phyloP scores from a whole-genome alignment of 805 yeast species.

The Saccharomyces kudriavzevii region DNA sequence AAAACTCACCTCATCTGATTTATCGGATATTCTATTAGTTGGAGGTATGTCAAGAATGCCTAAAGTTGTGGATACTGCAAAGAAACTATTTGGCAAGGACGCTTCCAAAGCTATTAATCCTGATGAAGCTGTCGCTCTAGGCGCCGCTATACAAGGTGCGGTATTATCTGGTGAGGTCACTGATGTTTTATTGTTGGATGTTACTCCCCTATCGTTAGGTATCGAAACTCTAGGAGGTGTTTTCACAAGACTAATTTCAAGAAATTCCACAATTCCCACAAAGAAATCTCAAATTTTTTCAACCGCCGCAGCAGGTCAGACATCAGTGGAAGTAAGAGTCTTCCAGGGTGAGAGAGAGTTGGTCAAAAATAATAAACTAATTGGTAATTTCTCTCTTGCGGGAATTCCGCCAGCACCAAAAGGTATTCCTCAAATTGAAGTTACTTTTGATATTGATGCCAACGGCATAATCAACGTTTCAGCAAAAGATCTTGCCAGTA shows the following conservation, averaged over 20 bases:
- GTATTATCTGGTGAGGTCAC: slow-evolving; percentile 87
- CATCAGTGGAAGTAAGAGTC: slow-evolving; percentile 90
- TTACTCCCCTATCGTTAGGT: slow-evolving; percentile 77
- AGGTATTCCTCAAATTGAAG: slow-evolving; percentile 73
- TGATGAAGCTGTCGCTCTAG: slow-evolving; percentile 83
- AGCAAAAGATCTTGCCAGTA: slow-evolving; percentile 84
- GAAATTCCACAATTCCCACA: slow-evolving; percentile 91
- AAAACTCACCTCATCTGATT: slow-evolving; percentile 49
- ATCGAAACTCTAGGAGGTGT: slow-evolving; percentile 96
- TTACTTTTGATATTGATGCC: slow-evolving; percentile 89
- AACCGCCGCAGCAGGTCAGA: slow-evolving; percentile 89
- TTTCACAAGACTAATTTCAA: slow-evolving; percentile 74
- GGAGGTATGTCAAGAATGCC: slow-evolving; percentile 90
- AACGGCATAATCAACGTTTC: slow-evolving; percentile 92
- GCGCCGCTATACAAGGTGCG: slow-evolving; percentile 96
- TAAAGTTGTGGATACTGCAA: slow-evolving; percentile 57
- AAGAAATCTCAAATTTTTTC: slow-evolving; percentile 92
- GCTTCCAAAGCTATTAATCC: slow-evolving; percentile 90
- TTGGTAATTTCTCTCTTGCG: slow-evolving; percentile 87
- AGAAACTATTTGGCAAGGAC: slow-evolving; percentile 62
- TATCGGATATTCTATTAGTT: slow-evolving; percentile 65
- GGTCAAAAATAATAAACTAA: slow-evolving; percentile 91
- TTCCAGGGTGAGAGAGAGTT: slow-evolving; percentile 98
- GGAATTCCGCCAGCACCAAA: slow-evolving; percentile 81
- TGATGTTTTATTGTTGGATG: slow-evolving; percentile 80